phyloP scores from a whole-genome alignment of 148 eudicot genomes.

The Vaccinium darrowii region DNA sequence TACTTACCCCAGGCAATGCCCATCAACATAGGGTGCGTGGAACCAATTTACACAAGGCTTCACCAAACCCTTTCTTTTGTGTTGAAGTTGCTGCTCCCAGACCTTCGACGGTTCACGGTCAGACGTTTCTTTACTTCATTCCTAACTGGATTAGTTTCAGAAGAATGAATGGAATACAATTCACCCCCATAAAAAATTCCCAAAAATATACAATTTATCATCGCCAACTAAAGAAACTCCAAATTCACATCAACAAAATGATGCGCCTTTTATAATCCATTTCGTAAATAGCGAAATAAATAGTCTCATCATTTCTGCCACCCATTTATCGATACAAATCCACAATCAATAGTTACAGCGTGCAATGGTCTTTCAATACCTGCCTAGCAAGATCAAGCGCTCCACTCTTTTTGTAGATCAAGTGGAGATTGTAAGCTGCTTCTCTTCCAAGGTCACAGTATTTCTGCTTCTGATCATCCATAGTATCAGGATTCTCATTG shows the following conservation, averaged over 20 bases:
- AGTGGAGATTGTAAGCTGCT: slow-evolving; percentile 84
- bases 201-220: not conserved
- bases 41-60: not conserved
- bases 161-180: not conserved
- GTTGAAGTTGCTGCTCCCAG: not conserved
- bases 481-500: slow-evolving; percentile 36
- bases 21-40: not conserved
- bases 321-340: not conserved
- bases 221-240: not conserved
- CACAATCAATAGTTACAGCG: slow-evolving; percentile 22
- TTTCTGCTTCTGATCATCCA: slow-evolving; percentile 36
- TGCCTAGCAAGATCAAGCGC: slow-evolving; percentile 87
- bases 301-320: not conserved
- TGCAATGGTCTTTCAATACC: slow-evolving; percentile 63
- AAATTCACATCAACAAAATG: not conserved
- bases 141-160: not conserved
- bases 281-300: not conserved
- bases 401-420: slow-evolving; percentile 80
- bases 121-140: not conserved
- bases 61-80: not conserved
- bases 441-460: slow-evolving; percentile 86
- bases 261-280: not conserved
- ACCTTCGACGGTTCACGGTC: not conserved
- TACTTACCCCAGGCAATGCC: not conserved
- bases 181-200: not conserved